phyloP scores from a whole-genome alignment of 768 basidiomycete species.

The Kwoniella botswanensis region DNA sequence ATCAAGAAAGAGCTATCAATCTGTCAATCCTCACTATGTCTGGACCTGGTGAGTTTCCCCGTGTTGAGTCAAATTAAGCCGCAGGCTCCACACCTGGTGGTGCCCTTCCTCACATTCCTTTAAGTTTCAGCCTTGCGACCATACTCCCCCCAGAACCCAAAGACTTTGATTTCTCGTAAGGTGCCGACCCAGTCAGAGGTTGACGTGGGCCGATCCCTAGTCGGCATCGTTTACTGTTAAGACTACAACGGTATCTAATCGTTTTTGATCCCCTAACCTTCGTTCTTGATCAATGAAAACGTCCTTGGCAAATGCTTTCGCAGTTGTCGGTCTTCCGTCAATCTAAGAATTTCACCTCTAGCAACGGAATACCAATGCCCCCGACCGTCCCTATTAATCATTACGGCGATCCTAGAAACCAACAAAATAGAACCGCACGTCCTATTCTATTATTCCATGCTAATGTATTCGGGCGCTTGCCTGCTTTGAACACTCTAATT shows the following conservation, averaged over 20 bases:
- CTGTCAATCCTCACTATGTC: conserved; percentile 77
- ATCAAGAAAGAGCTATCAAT: conserved; percentile 84
- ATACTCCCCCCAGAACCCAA: conserved; percentile 81
- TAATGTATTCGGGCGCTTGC: conserved; percentile 77
- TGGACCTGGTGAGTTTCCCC: conserved; percentile 81
- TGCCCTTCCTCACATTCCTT: conserved; percentile 72
- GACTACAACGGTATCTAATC: conserved; percentile 83
- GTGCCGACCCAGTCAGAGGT: conserved; percentile 75
- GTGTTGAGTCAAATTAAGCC: conserved; percentile 78
- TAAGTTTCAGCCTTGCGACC: conserved; percentile 78
- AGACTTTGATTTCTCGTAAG: conserved; percentile 87
- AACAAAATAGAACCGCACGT: conserved; percentile 78
- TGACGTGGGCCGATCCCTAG: conserved; percentile 75
- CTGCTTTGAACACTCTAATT: conserved; percentile 83
- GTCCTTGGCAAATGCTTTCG: conserved; percentile 85
- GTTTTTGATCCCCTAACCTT: conserved; percentile 84
- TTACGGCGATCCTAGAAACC: conserved; percentile 80
- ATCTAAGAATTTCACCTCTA: conserved; percentile 87
- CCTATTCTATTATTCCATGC: conserved; percentile 83
- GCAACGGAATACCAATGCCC: conserved; percentile 79
- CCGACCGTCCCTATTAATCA: conserved; percentile 80
- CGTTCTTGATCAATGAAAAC: conserved; percentile 78
- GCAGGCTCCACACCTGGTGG: conserved; percentile 74
- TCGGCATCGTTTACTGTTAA: conserved; percentile 83
- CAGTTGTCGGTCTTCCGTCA: conserved; percentile 77